Conservation (phyloP, 169 alveolate genomes). For the Blepharisma undulans region DNA sequence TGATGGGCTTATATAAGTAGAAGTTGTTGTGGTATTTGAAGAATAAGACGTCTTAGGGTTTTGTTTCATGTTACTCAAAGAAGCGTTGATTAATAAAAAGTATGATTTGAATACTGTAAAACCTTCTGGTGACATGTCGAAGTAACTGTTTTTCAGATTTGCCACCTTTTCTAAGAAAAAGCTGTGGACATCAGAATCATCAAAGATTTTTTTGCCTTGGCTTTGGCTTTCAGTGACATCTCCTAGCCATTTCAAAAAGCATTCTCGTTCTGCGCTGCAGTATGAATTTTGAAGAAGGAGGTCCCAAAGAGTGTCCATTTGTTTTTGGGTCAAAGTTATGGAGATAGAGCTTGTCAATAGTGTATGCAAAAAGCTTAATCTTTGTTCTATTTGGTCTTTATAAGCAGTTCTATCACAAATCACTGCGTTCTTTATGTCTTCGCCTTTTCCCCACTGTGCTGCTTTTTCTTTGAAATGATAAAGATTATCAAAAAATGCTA, state of each 20-base stretch:
- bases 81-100: conserved; percentile 64
- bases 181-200: conserved; percentile 48
- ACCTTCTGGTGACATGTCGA: conserved; percentile 59
- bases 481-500: conserved; percentile 48
- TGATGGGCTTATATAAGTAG: not conserved
- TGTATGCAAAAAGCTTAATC: conserved; percentile 68
- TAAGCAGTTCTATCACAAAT: conserved; percentile 34
- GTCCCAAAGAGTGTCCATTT: conserved; percentile 33
- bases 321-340: conserved; percentile 13
- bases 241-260: conserved; percentile 23
- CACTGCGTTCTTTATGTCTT: not conserved
- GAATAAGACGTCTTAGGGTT: conserved; percentile 1
- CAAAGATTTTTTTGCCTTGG: conserved; percentile 43
- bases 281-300: conserved; percentile 38
- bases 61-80: not conserved
- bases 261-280: conserved; percentile 16
- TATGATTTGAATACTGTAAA: conserved; percentile 65
- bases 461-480: conserved; percentile 43
- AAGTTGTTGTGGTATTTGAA: not conserved
- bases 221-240: conserved; percentile 37
- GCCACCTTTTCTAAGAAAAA: conserved; percentile 65
- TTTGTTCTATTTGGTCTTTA: conserved; percentile 54
- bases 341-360: not conserved
- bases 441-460: not conserved
- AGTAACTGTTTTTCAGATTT: conserved; percentile 36